These are phyloP conservation scores for Phlebiopsis gigantea DNA, from an alignment of 768 basidiomycete genomes.

Conservation along the genomic window DNA sequence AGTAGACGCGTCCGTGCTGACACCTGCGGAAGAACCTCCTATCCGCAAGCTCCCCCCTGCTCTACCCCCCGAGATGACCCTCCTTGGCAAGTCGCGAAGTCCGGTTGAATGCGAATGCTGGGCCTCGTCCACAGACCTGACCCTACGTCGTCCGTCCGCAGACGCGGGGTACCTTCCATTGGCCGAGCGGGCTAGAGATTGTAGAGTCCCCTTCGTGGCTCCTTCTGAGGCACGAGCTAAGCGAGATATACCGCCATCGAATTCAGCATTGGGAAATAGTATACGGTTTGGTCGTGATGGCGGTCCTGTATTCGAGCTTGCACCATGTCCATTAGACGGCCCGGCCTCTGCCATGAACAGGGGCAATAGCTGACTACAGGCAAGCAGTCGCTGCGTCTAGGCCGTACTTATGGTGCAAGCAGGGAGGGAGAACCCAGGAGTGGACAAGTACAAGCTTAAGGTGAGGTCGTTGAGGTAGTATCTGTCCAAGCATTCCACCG, in stretches of 20 bases:
- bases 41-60: slow-evolving; percentile 1
- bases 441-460: no score
- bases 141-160: slow-evolving; percentile 25
- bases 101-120: not conserved
- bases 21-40: slow-evolving; percentile 9
- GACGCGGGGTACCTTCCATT: not conserved
- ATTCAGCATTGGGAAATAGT: not conserved
- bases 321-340: slow-evolving; percentile 19
- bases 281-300: not conserved
- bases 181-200: not conserved
- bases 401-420: no score
- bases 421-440: no score
- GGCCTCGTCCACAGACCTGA: slow-evolving; percentile 24
- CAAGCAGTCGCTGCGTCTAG: not conserved
- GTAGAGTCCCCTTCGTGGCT: not conserved
- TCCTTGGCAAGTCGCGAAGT: slow-evolving; percentile 8
- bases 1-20: not conserved
- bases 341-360: slow-evolving; percentile 28
- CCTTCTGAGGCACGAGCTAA: not conserved
- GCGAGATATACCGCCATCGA: not conserved
- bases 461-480: no score
- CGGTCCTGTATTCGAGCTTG: slow-evolving; percentile 10
- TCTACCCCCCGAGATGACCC: slow-evolving; percentile 12
- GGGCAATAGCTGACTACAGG: not conserved
- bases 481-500: no score